These are phyloP conservation scores for Casaregolazyma lundiana DNA, from an alignment of 1,139 yeast species.

Conservation along the genomic window DNA sequence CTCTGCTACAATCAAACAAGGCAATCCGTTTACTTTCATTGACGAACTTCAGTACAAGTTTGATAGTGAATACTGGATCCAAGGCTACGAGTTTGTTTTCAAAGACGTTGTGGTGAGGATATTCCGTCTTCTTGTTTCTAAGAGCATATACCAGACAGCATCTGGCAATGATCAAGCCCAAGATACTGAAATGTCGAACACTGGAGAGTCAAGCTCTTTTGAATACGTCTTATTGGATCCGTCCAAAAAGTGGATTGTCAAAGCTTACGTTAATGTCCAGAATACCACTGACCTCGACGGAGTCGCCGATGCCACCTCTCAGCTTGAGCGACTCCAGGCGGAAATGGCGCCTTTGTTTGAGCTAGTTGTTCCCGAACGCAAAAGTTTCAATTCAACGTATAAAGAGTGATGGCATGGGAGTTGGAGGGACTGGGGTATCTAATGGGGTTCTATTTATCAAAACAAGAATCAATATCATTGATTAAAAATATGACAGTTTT, in stretches of 20 bases:
- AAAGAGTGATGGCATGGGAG: conserved; percentile 17
- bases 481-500: background rate
- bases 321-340: conserved; percentile 56
- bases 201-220: conserved; percentile 27
- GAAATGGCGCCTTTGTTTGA: conserved; percentile 64
- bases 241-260: conserved; percentile 56
- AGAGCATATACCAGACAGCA: background rate
- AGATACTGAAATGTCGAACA: background rate
- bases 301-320: conserved; percentile 60
- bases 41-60: conserved; percentile 68
- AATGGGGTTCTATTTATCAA: background rate
- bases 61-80: conserved; percentile 61
- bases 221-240: conserved; percentile 44
- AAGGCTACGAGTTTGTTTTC: conserved; percentile 61
- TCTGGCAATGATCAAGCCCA: background rate
- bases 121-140: conserved; percentile 39
- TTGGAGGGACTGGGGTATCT: background rate
- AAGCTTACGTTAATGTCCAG: conserved; percentile 64
- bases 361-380: conserved; percentile 70
- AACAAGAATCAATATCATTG: background rate
- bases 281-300: conserved; percentile 72
- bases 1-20: conserved; percentile 51
- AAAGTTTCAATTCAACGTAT: conserved; percentile 71
- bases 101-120: conserved; percentile 61
- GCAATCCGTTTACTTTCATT: conserved; percentile 42